Evolutionary conservation across 225 moss, liverwort and hornwort species (phyloP).

Genomic region (Physcomitrellopsis africana): DNA sequence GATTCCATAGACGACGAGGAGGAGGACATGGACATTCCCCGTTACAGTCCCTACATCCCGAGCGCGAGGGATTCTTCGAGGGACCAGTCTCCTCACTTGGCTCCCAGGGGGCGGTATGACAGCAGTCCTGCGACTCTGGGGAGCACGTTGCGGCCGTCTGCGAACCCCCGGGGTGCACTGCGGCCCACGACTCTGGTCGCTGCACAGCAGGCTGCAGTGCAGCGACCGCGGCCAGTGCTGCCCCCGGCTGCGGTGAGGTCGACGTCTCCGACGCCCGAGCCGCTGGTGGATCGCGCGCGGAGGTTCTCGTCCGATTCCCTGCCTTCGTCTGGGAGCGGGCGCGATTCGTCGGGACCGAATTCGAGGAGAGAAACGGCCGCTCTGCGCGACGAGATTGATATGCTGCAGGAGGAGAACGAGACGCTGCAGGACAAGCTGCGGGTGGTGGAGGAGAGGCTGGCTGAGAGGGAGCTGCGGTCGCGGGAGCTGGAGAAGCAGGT

Average conservation of each 20-base stretch:
- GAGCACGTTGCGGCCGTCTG: slow-evolving; percentile 38
- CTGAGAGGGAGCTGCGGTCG: slow-evolving; percentile 72
- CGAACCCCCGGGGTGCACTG: slow-evolving; percentile 47
- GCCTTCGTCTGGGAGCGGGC: slow-evolving; percentile 35
- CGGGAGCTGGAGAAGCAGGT: slow-evolving; percentile 96
- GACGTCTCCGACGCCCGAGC: slow-evolving; percentile 57
- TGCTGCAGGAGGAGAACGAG: slow-evolving; percentile 92
- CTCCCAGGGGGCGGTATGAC: slow-evolving; percentile 40
- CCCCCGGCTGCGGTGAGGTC: slow-evolving; percentile 48
- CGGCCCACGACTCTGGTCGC: slow-evolving; percentile 42
- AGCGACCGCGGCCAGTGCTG: slow-evolving; percentile 51
- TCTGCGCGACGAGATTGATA: slow-evolving; percentile 78
- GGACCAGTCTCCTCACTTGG: slow-evolving; percentile 62
- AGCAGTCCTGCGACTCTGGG: slow-evolving; percentile 49
- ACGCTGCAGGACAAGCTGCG: slow-evolving; percentile 76
- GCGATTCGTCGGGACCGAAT: slow-evolving; percentile 47
- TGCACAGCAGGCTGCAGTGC: slow-evolving; percentile 31
- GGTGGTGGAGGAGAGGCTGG: slow-evolving; percentile 67
- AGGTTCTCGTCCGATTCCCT: slow-evolving; percentile 41
- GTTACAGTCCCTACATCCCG: slow-evolving; percentile 51
- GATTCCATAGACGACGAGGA: slow-evolving; percentile 79
- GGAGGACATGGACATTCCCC: slow-evolving; percentile 75
- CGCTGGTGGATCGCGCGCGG: slow-evolving; percentile 57
- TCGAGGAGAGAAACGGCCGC: slow-evolving; percentile 65
- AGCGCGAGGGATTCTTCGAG: slow-evolving; percentile 44